Evolutionary conservation across 208 protist species (phyloP), one percentile per base, ranked within the genome.

Genomic region (Cochliopodium minus): DNA sequence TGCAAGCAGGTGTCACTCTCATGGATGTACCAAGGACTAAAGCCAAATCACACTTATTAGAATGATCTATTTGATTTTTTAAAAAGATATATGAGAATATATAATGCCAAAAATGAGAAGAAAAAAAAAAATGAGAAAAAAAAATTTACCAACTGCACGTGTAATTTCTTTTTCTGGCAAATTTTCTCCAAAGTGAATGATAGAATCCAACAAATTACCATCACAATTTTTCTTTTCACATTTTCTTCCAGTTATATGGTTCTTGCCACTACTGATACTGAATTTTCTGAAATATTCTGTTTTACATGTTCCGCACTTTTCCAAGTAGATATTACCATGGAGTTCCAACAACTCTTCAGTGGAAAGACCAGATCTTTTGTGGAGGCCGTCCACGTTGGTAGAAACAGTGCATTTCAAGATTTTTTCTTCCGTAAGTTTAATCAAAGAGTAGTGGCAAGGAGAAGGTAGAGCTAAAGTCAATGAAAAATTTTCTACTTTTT

Each of bases 311-410:
- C 0, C 4, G 25, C 58, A 62, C 0, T 33, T 17, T 30, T 62
- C 58, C 10, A 1, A 9, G 35, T 43, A 62, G n/a, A 9, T 38
- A 45, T 57, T 62, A 32, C 58, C 58, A 45, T 62, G 45, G 0
- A 62, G 13, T 45, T 62, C 58, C 17, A 20, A 26, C 17, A 62
- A 22, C 7, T 42, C 6, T 7, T 32, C 29, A 26, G 22, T 1
- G 13, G 0, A 7, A 1, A 56, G 9, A 43, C 58, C 58, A 33
- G 17, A 32, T 47, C 47, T 39, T 26, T 25, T 23, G 34, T 62
- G 58, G 17, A 62, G 34, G 2, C 58, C 58, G 32, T 62, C 58
- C 0, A 55, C 30, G 23, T 62, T 62, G 20, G 40, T 48, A 7
- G 58, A 43, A 29, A 47, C 30, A 29, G 55, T 15, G 33, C 22